phyloP scores from a whole-genome alignment of 2,329 filamentous ascomycete species.

The Alternaria conjuncta region DNA sequence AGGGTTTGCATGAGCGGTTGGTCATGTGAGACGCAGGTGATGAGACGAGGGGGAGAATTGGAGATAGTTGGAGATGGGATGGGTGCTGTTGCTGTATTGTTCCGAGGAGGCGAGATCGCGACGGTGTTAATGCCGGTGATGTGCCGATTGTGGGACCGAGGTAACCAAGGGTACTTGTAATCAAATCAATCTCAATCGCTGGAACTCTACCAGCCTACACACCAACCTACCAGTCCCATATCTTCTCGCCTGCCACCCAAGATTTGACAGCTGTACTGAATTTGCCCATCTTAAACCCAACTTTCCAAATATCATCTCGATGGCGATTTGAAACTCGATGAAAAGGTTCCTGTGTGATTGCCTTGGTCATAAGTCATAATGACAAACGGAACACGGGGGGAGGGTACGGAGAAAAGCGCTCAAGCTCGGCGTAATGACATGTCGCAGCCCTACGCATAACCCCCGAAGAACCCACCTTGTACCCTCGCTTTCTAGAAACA shows the following conservation, averaged over 20 bases:
- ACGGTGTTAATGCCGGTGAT: not conserved
- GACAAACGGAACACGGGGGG: not conserved
- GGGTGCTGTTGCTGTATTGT: not conserved
- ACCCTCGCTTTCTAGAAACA: slow-evolving; percentile 7
- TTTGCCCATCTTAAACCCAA: not conserved
- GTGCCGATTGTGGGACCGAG: not conserved
- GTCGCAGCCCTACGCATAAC: slow-evolving; percentile 5
- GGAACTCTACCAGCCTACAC: not conserved
- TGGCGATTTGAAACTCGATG: not conserved
- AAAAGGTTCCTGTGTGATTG: not conserved
- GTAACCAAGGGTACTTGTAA: not conserved
- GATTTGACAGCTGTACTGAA: not conserved
- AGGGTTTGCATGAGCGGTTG: not conserved
- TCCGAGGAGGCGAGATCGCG: not conserved
- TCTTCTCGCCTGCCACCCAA: not conserved
- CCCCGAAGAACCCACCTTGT: not conserved
- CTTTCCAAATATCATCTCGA: not conserved
- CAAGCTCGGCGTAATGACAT: not conserved
- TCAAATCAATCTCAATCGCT: not conserved
- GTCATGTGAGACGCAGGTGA: not conserved
- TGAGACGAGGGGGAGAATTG: not conserved
- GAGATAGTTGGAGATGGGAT: not conserved
- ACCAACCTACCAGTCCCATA: not conserved
- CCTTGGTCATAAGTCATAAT: not conserved
- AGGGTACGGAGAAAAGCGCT: not conserved